phyloP scores from a whole-genome alignment of 2,329 filamentous ascomycete genomes.

The Ceratocystiopsis brevicomis region DNA sequence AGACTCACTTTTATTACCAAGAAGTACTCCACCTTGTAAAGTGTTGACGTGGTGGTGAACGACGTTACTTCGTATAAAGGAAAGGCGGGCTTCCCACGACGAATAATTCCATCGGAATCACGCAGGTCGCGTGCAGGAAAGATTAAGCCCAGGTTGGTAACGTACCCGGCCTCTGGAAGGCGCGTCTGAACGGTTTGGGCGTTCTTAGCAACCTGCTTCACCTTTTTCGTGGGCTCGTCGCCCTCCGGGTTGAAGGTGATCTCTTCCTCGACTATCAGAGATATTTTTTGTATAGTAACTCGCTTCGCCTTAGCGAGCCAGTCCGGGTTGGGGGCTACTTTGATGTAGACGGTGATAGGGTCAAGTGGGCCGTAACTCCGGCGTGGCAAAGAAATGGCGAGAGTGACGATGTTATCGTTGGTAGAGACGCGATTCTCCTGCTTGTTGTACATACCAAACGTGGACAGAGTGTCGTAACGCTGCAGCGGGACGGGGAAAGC shows the following conservation, averaged over 20 bases:
- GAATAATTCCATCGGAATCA: constrained; percentile 73
- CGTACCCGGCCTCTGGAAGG: constrained; percentile 78
- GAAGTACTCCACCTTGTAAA: constrained; percentile 98
- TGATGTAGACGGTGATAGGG: constrained; percentile 90
- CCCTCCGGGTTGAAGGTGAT: constrained; percentile 98
- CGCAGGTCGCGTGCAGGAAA: constrained; percentile 80
- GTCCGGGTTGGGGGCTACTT: constrained; percentile 77
- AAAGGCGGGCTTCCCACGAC: constrained; percentile 68
- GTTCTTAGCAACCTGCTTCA: constrained; percentile 72
- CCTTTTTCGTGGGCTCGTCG: constrained; percentile 78
- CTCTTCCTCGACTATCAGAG: constrained; percentile 85
- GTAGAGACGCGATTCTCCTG: constrained; percentile 75
- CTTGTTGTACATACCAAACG: constrained; percentile 98
- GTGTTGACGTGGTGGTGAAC: constrained; percentile 80
- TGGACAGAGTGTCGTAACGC: constrained; percentile 89
- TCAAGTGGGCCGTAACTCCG: constrained; percentile 96
- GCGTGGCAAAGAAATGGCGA: constrained; percentile 78
- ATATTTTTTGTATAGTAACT: constrained; percentile 87
- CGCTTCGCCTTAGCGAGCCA: constrained; percentile 80
- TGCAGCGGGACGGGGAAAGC: constrained; percentile 77
- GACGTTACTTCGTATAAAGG: constrained; percentile 75
- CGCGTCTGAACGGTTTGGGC: constrained; percentile 65
- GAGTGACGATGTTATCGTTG: constrained; percentile 74
- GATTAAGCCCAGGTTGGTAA: constrained; percentile 77
- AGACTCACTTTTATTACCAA: constrained; percentile 64